Evolutionary conservation across 805 yeast genomes (phyloP).

Genomic region (Geotrichum ghanense): DNA sequence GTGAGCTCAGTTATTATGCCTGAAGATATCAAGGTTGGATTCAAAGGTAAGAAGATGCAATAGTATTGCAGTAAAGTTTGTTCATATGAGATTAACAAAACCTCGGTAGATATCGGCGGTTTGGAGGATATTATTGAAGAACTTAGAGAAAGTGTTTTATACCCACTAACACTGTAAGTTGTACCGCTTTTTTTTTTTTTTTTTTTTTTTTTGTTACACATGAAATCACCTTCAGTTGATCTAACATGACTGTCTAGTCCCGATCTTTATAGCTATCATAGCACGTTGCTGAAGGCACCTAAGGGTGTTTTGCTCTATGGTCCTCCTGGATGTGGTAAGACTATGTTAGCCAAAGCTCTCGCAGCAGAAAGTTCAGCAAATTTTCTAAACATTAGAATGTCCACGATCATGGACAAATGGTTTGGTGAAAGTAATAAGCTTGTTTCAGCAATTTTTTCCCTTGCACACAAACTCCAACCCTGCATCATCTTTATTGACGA

Average conservation of each 20-base stretch:
- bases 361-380: slow-evolving; percentile 89
- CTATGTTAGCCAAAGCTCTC: slow-evolving; percentile 92
- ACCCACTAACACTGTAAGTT: slow-evolving; percentile 50
- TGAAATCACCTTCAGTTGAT: slow-evolving; percentile 8
- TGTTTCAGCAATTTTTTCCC: slow-evolving; percentile 82
- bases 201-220: no score
- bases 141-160: slow-evolving; percentile 74
- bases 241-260: slow-evolving; percentile 33
- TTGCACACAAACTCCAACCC: slow-evolving; percentile 84
- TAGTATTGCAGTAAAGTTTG: neutral
- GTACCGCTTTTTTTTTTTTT: neutral
- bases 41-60: slow-evolving; percentile 31
- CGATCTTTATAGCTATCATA: slow-evolving; percentile 47
- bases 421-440: slow-evolving; percentile 93
- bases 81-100: neutral
- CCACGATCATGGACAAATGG: slow-evolving; percentile 94
- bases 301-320: slow-evolving; percentile 89
- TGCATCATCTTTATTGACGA: slow-evolving; percentile 94
- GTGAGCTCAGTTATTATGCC: slow-evolving; percentile 75
- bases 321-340: slow-evolving; percentile 97
- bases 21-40: slow-evolving; percentile 63
- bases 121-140: slow-evolving; percentile 73
- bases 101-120: slow-evolving; percentile 66
- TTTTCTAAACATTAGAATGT: slow-evolving; percentile 84
- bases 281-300: slow-evolving; percentile 66